Evolutionary conservation across 2,329 filamentous ascomycete genomes (phyloP), one percentile per base, ranked within the genome.

Genomic region (Aspergillus melleus): DNA sequence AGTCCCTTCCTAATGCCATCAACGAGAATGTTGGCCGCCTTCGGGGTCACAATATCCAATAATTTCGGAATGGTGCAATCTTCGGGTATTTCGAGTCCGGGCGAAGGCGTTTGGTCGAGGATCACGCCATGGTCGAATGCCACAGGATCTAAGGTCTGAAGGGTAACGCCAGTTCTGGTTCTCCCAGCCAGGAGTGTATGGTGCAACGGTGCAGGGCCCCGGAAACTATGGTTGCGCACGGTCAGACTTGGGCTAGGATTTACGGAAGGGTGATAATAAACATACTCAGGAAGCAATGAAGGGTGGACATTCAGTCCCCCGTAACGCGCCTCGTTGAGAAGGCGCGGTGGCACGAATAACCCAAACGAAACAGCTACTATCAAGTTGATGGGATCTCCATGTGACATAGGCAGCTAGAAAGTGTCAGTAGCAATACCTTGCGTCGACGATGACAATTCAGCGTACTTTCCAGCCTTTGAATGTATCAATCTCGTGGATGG

Each of bases 361-460:
- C 95, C 95, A 76, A 98, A 99, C 0, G 95, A 98, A 4, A 98
- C 95, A 52, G 93, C 93, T 50, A 98, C 82, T 66, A 99, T 84
- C 60, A 99, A 81, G 73, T 97, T 92, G 65, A 87, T 86, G 26
- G 78, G 67, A 29, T 73, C 69, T 39, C 68, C 71, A 16, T 78
- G 55, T 3, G 79, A 70, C 49, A 72, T 70, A 0, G 88, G 88
- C 36, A 88, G 82, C 83, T 89, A 64, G 19, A 19, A 9, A 47
- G 26, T 26, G 60, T 71, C 46, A 72, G 66, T 60, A 49, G 19
- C 61, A 2, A 62, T 19, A 32, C n/a, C 36, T 42, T n/a, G 24
- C 55, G 52, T 30, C 29, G 51, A 19, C 32, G 30, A 24, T 46
- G 26, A 52, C 22, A 32, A 53, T 44, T 20, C 54, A 39, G 73